phyloP scores from a whole-genome alignment of 441 rosid species.

The Gossypium aridum region DNA sequence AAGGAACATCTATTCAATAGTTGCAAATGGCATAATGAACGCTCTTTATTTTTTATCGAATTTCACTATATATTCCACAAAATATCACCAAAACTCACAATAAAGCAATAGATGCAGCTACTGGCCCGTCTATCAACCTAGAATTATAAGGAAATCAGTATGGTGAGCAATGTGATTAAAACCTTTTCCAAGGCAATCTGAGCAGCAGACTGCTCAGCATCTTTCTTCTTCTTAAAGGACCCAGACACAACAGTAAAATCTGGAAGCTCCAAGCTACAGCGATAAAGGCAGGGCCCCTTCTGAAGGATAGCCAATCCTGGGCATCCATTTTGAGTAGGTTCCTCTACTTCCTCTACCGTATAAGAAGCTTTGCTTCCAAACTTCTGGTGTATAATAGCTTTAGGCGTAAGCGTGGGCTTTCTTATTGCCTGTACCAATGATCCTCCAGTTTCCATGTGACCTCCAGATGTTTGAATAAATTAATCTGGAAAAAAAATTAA shows the following conservation, averaged over 20 bases:
- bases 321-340: constrained; percentile 53
- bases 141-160: not conserved
- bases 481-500: not conserved
- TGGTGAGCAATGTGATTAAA: constrained; percentile 12
- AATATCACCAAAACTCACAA: not conserved
- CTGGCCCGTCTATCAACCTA: not conserved
- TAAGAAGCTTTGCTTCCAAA: constrained; percentile 67
- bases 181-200: constrained; percentile 77
- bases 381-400: constrained; percentile 65
- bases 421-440: constrained; percentile 19
- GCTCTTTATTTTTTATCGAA: not conserved
- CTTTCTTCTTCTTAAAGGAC: constrained; percentile 69
- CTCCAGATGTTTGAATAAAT: not conserved
- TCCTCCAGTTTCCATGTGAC: constrained; percentile 26
- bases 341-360: constrained; percentile 66
- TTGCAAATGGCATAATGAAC: not conserved
- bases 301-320: constrained; percentile 77
- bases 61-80: not conserved
- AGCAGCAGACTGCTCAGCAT: constrained; percentile 91
- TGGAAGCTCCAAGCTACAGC: constrained; percentile 80
- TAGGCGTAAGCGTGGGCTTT: constrained; percentile 53
- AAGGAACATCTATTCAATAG: not conserved
- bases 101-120: not conserved
- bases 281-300: constrained; percentile 70
- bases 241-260: constrained; percentile 56